Percentiles rank a stretch among this genome's conserved stretches.
phyloP scores from a whole-genome alignment of 2,329 filamentous ascomycete genomes.

The Metarhizium sp. region DNA sequence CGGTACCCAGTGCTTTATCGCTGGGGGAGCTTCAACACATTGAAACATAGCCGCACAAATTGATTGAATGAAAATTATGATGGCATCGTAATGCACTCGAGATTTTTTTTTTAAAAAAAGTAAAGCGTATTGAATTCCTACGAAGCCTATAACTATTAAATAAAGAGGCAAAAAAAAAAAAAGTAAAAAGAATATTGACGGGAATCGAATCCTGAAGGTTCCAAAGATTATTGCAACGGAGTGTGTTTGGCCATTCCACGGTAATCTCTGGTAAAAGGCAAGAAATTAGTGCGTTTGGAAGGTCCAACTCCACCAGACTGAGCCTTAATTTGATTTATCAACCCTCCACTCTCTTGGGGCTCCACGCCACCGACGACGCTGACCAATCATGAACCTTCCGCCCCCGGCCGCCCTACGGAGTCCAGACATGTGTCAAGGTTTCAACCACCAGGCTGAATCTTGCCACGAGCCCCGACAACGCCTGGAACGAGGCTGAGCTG shows the following conservation, averaged over 20 bases:
- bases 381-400: neutral
- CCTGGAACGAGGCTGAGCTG: too few species aligned
- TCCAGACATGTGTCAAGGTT: too few species aligned
- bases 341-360: neutral
- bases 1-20: too few species aligned
- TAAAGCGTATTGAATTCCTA: too few species aligned
- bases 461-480: too few species aligned
- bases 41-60: too few species aligned
- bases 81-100: too few species aligned
- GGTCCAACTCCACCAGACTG: slow-evolving; percentile 5
- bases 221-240: slow-evolving; percentile 9
- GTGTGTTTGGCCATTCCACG: slow-evolving; percentile 10
- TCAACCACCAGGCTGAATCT: too few species aligned
- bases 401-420: too few species aligned
- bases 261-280: slow-evolving; percentile 12
- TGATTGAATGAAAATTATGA: too few species aligned
- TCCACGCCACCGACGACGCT: neutral
- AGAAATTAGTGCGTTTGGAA: slow-evolving; percentile 11
- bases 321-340: neutral
- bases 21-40: too few species aligned
- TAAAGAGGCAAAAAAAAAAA: neutral
- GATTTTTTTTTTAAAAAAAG: too few species aligned
- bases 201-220: slow-evolving; percentile 4
- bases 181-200: neutral
- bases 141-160: neutral